Base-by-base conservation (phyloP, 768 basidiomycete genomes). In the Boletus rubescentipes region DNA sequence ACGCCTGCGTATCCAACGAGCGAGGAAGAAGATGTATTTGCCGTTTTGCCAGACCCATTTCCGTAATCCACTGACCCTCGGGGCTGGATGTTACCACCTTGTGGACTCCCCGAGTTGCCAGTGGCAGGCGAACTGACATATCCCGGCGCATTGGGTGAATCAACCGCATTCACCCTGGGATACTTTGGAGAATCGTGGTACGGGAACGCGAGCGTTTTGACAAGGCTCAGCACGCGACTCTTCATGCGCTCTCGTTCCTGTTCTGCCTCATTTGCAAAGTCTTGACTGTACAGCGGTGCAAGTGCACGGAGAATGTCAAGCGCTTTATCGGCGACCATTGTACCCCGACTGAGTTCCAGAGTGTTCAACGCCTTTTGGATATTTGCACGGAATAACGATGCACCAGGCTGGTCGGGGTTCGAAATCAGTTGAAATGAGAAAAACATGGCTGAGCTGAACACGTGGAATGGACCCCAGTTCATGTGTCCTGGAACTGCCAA, bases 351-450 rank as follows among this genome's bases (percentile, higher is more conserved):
- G 61, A 85, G 81, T 55, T 87, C 86, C 29, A 91, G 76, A 18
- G 83, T 84, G 12, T 74, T 66, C 55, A 86, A 78, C 14, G 86
- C 84, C 66, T 85, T 87, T 61, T 79, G 80, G 63, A 93, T 87
- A 62, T 85, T 87, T 32, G 80, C 79, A 18, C 89, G 86, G 73
- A 91, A 91, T 34, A 89, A 75, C 29, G 81, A 81, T 39, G 87
- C 87, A 23, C 87, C 89, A 41, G 87, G 86, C 58, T 90, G 89
- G 56, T 88, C 87, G 46, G 89, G 86, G 61, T 89, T 85, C 34
- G 85, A 80, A 62, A 91, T 86, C 45, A 92, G 79, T 62, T 92
- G 89, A 73, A 91, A 91, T n/a, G 88, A 87, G 79, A 92, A 91
- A 73, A 92, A 92, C 85, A 92, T 91, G 45, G 88, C 88, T 18